Conservation (phyloP, 306 rosid species). For the Mucuna pruriens region DNA sequence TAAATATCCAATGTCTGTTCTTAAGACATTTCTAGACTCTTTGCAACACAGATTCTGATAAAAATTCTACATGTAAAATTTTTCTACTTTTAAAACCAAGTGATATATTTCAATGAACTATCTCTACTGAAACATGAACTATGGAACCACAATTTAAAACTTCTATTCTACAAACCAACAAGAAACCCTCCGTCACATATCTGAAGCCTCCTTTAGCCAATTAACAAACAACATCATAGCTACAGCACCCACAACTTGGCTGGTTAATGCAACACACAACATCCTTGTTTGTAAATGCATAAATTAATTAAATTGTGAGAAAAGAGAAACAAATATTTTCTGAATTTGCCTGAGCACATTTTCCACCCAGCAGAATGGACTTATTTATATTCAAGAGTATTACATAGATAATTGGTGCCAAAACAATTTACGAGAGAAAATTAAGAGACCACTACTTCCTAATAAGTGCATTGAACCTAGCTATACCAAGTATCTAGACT, state of each 20-base stretch:
- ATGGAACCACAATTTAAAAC: not conserved
- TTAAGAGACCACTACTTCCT: not conserved
- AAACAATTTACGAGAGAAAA: not conserved
- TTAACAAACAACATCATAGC: not conserved
- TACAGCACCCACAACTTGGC: not conserved
- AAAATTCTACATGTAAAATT: not conserved
- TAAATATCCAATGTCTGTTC: not conserved
- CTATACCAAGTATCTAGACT: not conserved
- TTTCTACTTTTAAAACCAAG: not conserved
- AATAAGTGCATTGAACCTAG: not conserved
- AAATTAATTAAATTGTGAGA: not conserved
- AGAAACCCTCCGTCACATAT: not conserved
- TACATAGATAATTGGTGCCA: not conserved
- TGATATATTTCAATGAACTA: not conserved
- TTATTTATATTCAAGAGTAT: not conserved
- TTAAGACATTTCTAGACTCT: not conserved
- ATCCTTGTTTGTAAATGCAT: not conserved
- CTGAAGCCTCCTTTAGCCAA: conserved; percentile 5
- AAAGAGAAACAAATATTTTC: not conserved
- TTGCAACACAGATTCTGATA: not conserved
- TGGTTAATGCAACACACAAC: not conserved
- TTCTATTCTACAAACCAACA: not conserved
- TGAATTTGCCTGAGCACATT: not conserved
- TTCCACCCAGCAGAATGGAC: not conserved
- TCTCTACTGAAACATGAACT: not conserved